A percentile compares a stretch with the other conserved stretches of the same genome.
Conservation (phyloP, 139 green algal species). For the Coccomyxa sp. region DNA sequence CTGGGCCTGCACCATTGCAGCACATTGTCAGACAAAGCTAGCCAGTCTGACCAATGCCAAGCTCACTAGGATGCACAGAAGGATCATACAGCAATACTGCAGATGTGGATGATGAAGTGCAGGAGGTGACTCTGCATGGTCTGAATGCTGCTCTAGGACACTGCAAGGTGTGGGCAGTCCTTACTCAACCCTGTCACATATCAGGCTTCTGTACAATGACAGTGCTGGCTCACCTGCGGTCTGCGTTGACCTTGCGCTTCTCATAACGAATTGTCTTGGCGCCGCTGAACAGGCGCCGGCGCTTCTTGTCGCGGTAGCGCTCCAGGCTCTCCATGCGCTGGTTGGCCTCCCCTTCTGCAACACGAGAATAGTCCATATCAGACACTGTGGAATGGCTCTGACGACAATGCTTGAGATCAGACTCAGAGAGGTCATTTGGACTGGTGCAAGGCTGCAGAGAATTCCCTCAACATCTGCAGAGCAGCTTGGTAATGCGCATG, state of each 20-base stretch:
- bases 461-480: too few relatives aligned
- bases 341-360: neutral
- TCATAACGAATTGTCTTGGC: constrained; percentile 50
- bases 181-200: neutral
- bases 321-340: constrained; percentile 16
- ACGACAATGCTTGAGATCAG: too few relatives aligned
- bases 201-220: neutral
- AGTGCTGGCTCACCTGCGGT: constrained; percentile 26
- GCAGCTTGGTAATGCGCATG: too few relatives aligned
- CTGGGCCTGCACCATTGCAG: constrained; percentile 29
- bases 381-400: neutral
- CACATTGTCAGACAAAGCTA: neutral
- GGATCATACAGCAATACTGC: neutral
- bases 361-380: neutral
- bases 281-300: constrained; percentile 18
- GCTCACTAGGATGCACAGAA: neutral
- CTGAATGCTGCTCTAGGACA: neutral
- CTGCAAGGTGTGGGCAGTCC: neutral
- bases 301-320: constrained; percentile 43
- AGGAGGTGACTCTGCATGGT: too few relatives aligned
- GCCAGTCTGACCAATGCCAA: neutral
- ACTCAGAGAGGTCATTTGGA: too few relatives aligned
- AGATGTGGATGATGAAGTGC: neutral
- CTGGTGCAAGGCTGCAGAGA: neutral
- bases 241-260: constrained; percentile 61